These are phyloP conservation scores for Pichia manshurica DNA, from an alignment of 805 yeast genomes.

Conservation along the genomic window DNA sequence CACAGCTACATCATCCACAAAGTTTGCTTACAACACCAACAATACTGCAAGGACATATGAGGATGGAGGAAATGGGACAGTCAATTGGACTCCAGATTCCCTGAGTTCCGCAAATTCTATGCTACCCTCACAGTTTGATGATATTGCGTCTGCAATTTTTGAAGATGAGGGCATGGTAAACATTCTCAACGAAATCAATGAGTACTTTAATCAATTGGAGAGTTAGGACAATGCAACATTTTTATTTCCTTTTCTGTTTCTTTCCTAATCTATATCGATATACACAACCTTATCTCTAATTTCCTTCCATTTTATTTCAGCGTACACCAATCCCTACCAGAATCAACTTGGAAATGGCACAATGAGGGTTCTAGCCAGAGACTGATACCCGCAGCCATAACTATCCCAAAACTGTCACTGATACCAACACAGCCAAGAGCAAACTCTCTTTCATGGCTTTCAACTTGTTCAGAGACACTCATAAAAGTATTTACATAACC, in stretches of 20 bases:
- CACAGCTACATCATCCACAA: no score
- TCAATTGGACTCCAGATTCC: no score
- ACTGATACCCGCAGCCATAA: slow-evolving; percentile 72
- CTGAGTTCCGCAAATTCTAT: background rate
- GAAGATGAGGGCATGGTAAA: background rate
- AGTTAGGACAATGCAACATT: no score
- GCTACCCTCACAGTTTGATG: slow-evolving; percentile 2
- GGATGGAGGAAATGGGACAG: background rate
- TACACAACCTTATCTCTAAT: no score
- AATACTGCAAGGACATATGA: no score
- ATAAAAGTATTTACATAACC: slow-evolving; percentile 86
- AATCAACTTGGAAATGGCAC: slow-evolving; percentile 62
- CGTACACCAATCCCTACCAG: slow-evolving; percentile 79
- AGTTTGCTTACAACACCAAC: no score
- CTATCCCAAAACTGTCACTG: slow-evolving; percentile 80
- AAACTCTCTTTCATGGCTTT: slow-evolving; percentile 57
- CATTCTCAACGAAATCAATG: slow-evolving; percentile 4
- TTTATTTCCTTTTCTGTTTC: no score
- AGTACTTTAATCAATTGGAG: background rate
- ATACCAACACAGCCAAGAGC: slow-evolving; percentile 79
- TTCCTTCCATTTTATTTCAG: slow-evolving; percentile 20
- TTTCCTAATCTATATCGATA: no score
- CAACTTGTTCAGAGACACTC: slow-evolving; percentile 58
- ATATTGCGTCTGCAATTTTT: background rate
- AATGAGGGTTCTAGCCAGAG: slow-evolving; percentile 67